Conservation (phyloP, 805 yeast genomes). For the Kuraishia floccosa region DNA sequence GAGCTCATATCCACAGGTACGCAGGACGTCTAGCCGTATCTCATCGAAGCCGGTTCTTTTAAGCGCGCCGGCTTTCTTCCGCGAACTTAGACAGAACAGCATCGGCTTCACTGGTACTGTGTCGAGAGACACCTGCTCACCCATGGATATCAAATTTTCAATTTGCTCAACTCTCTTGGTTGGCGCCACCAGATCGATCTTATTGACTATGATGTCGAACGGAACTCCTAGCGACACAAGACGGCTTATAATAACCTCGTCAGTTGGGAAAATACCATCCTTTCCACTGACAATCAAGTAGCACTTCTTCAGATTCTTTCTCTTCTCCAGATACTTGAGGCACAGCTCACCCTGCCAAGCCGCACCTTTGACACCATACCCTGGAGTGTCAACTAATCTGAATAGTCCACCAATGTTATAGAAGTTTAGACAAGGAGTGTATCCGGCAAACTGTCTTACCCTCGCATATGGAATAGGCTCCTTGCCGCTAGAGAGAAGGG, state of each 20-base stretch:
- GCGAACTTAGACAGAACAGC: conserved; percentile 40
- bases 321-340: conserved; percentile 43
- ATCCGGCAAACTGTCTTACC: conserved; percentile 22
- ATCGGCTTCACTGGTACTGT: conserved; percentile 22
- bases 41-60: conserved; percentile 42
- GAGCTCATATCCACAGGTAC: conserved; percentile 33
- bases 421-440: conserved; percentile 55
- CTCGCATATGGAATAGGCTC: conserved; percentile 29
- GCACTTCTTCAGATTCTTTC: conserved; percentile 44
- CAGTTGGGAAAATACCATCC: conserved; percentile 49
- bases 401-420: conserved; percentile 55
- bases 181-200: conserved; percentile 46
- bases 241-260: conserved; percentile 36
- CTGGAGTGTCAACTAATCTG: conserved; percentile 77
- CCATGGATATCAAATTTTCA: conserved; percentile 23
- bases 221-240: conserved; percentile 46
- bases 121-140: conserved; percentile 25
- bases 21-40: conserved; percentile 36
- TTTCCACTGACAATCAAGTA: conserved; percentile 52
- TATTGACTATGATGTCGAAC: conserved; percentile 69
- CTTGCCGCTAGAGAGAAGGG: conserved; percentile 31
- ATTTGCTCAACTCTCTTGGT: conserved; percentile 20
- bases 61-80: conserved; percentile 17
- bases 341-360: conserved; percentile 60
- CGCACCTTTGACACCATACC: conserved; percentile 71